Base-by-base conservation (phyloP, 352 stramenopile species). In the Globisporangium spinosum region DNA sequence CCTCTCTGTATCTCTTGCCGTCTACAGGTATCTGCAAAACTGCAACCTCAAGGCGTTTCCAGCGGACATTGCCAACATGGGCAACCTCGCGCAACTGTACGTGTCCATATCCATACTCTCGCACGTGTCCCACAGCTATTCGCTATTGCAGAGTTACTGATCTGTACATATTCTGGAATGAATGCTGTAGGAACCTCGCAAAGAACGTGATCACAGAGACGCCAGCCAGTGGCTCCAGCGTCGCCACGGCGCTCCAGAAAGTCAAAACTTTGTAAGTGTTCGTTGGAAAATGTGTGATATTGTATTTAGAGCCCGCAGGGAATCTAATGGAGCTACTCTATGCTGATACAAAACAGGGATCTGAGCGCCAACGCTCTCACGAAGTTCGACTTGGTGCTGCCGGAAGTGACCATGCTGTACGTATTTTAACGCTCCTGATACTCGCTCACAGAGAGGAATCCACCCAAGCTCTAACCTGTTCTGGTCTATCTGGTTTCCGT, bases 41-140 rank as follows among this genome's bases (percentile, higher is more conserved):
- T 93, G 85, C 70, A 81, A 83, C 54, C 72, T 93, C 58, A 82
- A 64, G 25, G 73, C 67, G 25, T 55, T 93, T 22, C 81, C 85
- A 13, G 58, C 64, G 1, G 77, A 89, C 53, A 68, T 93, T 22
- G 71, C 66, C 32, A 72, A 72, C 51, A 77, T 91, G 70, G 70
- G 64, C 25, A 89, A 89, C 64, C 62, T 93, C 23, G 70, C 69
- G 25, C 76, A 74, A 3, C 71, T 93, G 85, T 91, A 69, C 64
- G 84, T 67, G 3, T 8, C 17, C 20, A 23, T 64, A 25, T 13
- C 17, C 20, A 23, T 64, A 25, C 29, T 7, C 20, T 17, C 67
- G 17, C 17, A 13, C 45, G 43, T 51, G 5, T 51, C 5, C 17
- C 43, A 23, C 29, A 51, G 43, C 3, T 51, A 12, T 51, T 20